phyloP scores from a whole-genome alignment of 2,329 filamentous ascomycete species.

The Paracamarosporium sp. region DNA sequence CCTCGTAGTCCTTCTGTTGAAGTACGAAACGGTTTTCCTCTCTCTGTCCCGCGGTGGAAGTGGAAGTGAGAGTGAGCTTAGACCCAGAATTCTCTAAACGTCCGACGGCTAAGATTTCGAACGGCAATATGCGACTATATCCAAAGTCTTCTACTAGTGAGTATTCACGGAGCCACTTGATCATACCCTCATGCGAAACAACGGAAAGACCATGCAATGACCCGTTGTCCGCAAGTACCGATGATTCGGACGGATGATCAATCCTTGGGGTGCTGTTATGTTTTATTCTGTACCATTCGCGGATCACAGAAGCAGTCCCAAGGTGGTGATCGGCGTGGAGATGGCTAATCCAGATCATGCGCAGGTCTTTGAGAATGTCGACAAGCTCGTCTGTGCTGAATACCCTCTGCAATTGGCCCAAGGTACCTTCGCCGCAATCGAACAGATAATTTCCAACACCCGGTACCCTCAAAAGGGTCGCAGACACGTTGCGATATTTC shows the following conservation, averaged over 20 bases:
- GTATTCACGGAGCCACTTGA: slow-evolving; percentile 80
- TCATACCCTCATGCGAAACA: slow-evolving; percentile 74
- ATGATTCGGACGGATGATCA: slow-evolving; percentile 17
- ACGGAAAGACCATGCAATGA: slow-evolving; percentile 52
- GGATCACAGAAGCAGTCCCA: slow-evolving; percentile 80
- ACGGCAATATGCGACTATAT: slow-evolving; percentile 64
- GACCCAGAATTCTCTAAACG: slow-evolving; percentile 23
- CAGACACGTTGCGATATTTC: slow-evolving; percentile 94
- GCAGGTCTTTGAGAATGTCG: slow-evolving; percentile 78
- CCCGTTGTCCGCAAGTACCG: slow-evolving; percentile 45
- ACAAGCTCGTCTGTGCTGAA: slow-evolving; percentile 70
- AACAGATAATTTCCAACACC: slow-evolving; percentile 87
- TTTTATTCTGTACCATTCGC: slow-evolving; percentile 74
- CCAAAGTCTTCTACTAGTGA: slow-evolving; percentile 78
- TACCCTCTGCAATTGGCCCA: slow-evolving; percentile 82
- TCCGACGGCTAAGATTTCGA: slow-evolving; percentile 49
- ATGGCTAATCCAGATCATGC: slow-evolving; percentile 91
- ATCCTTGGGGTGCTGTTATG: slow-evolving; percentile 48
- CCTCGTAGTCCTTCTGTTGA: slow-evolving; percentile 44
- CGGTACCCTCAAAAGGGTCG: slow-evolving; percentile 83
- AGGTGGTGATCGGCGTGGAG: slow-evolving; percentile 96
- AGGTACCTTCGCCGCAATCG: slow-evolving; percentile 89
- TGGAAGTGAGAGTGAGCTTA: slow-evolving; percentile 33
- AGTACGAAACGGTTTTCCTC: slow-evolving; percentile 15
- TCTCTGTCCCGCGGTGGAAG: background rate